phyloP scores from a whole-genome alignment of 768 basidiomycete genomes.

The Rhizopogon vesiculosus region DNA sequence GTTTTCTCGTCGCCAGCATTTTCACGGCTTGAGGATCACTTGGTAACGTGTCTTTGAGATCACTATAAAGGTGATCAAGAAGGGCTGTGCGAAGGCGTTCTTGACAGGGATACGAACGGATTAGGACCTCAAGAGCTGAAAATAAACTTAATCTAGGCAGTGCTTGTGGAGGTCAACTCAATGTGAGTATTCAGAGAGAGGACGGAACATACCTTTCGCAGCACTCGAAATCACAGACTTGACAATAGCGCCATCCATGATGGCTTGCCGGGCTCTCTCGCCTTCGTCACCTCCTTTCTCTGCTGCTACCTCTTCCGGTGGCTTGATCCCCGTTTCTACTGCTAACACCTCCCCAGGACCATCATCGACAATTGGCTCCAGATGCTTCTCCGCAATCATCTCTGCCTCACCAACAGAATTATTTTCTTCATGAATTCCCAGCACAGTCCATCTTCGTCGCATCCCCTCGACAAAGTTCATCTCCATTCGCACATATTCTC shows the following conservation, averaged over 20 bases:
- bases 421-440: constrained; percentile 52
- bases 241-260: constrained; percentile 79
- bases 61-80: constrained; percentile 39
- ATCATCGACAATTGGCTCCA: constrained; percentile 21
- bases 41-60: constrained; percentile 33
- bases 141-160: constrained; percentile 38
- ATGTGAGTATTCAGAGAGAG: constrained; percentile 7
- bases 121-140: constrained; percentile 34
- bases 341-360: constrained; percentile 8
- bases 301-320: constrained; percentile 23
- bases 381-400: constrained; percentile 8
- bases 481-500: constrained; percentile 89
- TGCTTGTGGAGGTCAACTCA: constrained; percentile 23
- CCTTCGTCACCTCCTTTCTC: constrained; percentile 40
- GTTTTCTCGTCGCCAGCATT: constrained; percentile 34
- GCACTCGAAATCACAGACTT: constrained; percentile 74
- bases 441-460: constrained; percentile 70
- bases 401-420: constrained; percentile 14
- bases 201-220: constrained; percentile 50
- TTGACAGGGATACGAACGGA: constrained; percentile 39
- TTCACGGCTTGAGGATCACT: constrained; percentile 32
- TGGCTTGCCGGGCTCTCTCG: constrained; percentile 54
- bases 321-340: constrained; percentile 15
- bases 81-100: constrained; percentile 33
- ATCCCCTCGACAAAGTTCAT: constrained; percentile 79